Base-by-base conservation (phyloP, 1,284 basidiomycete genomes). In the Inonotus hispidus region DNA sequence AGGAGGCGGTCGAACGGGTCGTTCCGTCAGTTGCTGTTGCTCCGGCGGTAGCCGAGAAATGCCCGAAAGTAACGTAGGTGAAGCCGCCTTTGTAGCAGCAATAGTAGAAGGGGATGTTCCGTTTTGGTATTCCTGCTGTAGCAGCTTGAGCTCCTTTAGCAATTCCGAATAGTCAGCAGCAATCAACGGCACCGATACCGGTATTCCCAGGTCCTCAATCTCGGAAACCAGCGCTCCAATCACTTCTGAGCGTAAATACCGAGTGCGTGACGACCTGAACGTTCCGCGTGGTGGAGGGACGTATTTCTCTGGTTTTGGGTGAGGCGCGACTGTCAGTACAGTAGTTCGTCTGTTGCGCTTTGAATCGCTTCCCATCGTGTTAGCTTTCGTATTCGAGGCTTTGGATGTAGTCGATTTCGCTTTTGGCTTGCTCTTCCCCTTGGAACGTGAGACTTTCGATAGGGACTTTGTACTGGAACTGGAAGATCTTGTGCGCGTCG, bases 201-300 rank as follows among this genome's bases (percentile, higher is more conserved):
- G 43, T 37, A 43, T 49, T 32, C n/a, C 19, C 46, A 21, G 13
- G 39, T 29, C 16, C 16, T 27, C 43, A 27, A 58, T 35, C 47
- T 47, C 43, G n/a, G 50, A 52, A 35, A 55, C 29, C 8, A 55
- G 23, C 19, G 13, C 21, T 10, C 37, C 37, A 5, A 55, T 27
- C 23, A 56, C 23, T 21, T 60, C 59, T 14, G 53, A 27, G 45
- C 59, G 59, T 5, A 60, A 35, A 29, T 23, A 19, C 29, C 53
- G 59, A 19, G 59, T 53, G 35, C 49, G 49, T 27, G 59, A 60
- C 10, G 59, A 37, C 13, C 59, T 53, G 29, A 60, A 60, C 54
- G 59, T 60, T 27, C 59, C 59, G 21, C 54, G 53, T n/a, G 59
- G 59, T 21, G 59, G 59, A 1, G 59, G 53, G 2, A 25, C 43